Evolutionary conservation across 305 asterid genomes (phyloP).

Genomic region (Fraxinus floribunda): DNA sequence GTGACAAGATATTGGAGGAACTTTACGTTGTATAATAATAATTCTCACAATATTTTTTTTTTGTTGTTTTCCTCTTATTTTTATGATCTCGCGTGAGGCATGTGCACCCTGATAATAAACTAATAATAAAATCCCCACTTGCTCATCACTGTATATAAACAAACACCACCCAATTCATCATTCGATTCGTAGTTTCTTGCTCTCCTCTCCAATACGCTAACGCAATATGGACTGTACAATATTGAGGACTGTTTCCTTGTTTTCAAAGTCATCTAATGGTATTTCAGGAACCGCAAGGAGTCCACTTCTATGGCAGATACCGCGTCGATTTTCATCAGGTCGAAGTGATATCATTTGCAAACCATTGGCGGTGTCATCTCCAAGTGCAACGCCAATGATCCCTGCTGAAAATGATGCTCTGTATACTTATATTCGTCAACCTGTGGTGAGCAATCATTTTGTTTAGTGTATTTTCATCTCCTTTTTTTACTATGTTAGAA

Average conservation of each 20-base stretch:
- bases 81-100: constrained; percentile 31
- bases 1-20: neutral
- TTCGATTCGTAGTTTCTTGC: neutral
- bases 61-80: neutral
- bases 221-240: constrained; percentile 26
- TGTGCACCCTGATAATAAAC: constrained; percentile 15
- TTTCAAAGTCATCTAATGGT: constrained; percentile 14
- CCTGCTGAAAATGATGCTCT: constrained; percentile 19
- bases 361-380: constrained; percentile 17
- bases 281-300: constrained; percentile 13
- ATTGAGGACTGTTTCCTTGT: constrained; percentile 20
- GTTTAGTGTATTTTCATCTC: too few relatives aligned
- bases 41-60: neutral
- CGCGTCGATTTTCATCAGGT: neutral
- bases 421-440: constrained; percentile 32
- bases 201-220: neutral
- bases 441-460: constrained; percentile 19
- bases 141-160: neutral
- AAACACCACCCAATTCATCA: neutral
- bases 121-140: neutral
- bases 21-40: neutral
- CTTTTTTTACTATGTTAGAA: neutral
- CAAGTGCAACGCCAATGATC: constrained; percentile 18
- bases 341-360: constrained; percentile 18
- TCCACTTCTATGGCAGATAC: constrained; percentile 6